Conservation (phyloP, 129 eudicot genomes). For the Chrysanthemum makinoi region DNA sequence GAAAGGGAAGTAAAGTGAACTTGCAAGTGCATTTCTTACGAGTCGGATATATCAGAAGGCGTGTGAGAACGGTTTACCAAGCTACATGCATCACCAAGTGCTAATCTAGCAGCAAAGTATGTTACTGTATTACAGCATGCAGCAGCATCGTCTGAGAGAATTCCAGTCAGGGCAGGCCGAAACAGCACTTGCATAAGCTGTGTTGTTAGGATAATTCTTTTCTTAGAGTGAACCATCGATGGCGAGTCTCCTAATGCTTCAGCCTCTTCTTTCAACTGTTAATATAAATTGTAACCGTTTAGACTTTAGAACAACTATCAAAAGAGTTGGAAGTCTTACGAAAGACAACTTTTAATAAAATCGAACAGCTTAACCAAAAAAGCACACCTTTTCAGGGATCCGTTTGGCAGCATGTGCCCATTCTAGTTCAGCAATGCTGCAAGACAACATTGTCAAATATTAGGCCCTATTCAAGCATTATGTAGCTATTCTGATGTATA, state of each 20-base stretch:
- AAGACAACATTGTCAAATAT: constrained; percentile 21
- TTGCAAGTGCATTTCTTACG: constrained; percentile 39
- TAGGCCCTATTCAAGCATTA: constrained; percentile 10
- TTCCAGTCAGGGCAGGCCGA: constrained; percentile 46
- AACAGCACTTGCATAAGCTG: constrained; percentile 72
- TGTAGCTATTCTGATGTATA: neutral
- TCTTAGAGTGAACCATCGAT: constrained; percentile 43
- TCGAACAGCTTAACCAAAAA: constrained; percentile 18
- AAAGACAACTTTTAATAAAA: constrained; percentile 5
- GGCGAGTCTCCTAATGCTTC: constrained; percentile 37
- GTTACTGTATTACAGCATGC: constrained; percentile 39
- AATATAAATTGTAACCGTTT: constrained; percentile 4
- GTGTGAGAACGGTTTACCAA: constrained; percentile 29
- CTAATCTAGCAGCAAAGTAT: constrained; percentile 59
- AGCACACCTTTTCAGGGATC: constrained; percentile 53
- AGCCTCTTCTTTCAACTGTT: constrained; percentile 49
- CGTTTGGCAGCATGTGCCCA: constrained; percentile 64
- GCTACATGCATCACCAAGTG: constrained; percentile 71
- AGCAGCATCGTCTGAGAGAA: constrained; percentile 49
- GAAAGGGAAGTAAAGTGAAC: neutral
- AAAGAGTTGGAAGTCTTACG: neutral
- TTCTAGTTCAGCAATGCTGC: constrained; percentile 52
- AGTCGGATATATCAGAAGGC: constrained; percentile 29
- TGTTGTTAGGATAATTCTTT: constrained; percentile 49
- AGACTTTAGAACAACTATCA: constrained; percentile 18